Percentiles rank a stretch among this genome's conserved stretches.
Evolutionary conservation across 306 rosid genomes (phyloP).

Genomic region (Quercus cerris): DNA sequence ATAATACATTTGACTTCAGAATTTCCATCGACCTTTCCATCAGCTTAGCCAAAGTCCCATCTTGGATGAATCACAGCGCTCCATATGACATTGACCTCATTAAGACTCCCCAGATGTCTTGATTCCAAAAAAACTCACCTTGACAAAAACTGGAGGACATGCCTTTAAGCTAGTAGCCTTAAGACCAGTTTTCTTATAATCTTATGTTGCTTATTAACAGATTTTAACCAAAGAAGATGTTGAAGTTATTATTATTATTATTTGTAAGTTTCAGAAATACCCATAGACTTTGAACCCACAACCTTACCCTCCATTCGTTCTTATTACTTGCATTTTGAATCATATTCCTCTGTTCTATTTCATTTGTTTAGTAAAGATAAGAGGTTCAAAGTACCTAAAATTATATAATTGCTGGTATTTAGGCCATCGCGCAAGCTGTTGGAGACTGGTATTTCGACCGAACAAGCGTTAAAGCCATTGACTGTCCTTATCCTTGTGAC

Average conservation of each 20-base stretch:
- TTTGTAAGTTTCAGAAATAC: too few relatives aligned
- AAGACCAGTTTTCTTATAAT: not conserved
- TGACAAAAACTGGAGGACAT: not conserved
- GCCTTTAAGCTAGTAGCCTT: not conserved
- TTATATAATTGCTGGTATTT: constrained; percentile 23
- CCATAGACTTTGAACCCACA: too few relatives aligned
- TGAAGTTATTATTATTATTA: not conserved
- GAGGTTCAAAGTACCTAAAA: constrained; percentile 12
- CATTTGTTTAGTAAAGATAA: not conserved
- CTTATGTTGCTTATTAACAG: not conserved
- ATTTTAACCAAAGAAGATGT: too few relatives aligned
- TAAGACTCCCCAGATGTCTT: not conserved
- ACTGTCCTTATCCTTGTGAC: constrained; percentile 92
- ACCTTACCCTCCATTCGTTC: too few relatives aligned
- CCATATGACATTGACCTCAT: not conserved
- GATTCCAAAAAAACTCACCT: not conserved
- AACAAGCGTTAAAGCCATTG: constrained; percentile 59
- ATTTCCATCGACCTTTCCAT: not conserved
- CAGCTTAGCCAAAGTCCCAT: not conserved
- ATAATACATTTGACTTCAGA: not conserved
- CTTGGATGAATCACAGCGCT: not conserved
- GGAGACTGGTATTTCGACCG: constrained; percentile 94
- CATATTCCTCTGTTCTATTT: not conserved
- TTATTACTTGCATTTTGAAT: not conserved
- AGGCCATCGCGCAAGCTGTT: constrained; percentile 84